Evolutionary conservation across 208 protist species (phyloP).

Genomic region (Trypanosoma boissoni): DNA sequence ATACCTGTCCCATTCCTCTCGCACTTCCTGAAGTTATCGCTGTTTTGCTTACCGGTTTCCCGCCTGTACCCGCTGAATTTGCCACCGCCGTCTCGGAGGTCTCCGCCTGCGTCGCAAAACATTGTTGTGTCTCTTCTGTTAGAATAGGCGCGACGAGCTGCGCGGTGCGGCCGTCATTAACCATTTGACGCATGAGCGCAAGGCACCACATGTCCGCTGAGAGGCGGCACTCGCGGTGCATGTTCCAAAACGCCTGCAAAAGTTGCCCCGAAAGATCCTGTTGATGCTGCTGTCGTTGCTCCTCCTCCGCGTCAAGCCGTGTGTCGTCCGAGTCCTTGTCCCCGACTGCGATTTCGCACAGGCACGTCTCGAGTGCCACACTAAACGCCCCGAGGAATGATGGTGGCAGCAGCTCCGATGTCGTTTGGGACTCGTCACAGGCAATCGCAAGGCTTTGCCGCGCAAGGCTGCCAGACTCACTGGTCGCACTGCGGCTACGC

Average conservation of each 20-base stretch:
- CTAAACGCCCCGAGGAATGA: constrained; percentile 29
- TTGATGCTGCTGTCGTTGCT: background rate
- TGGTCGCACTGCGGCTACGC: background rate
- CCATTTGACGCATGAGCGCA: constrained; percentile 29
- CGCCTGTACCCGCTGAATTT: background rate
- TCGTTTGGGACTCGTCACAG: background rate
- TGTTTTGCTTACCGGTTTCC: background rate
- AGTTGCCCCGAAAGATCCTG: constrained; percentile 17
- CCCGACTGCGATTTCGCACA: background rate
- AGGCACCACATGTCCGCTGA: constrained; percentile 33
- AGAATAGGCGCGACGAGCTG: constrained; percentile 21
- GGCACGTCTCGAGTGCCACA: constrained; percentile 16
- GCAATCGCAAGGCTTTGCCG: background rate
- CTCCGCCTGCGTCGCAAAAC: constrained; percentile 4
- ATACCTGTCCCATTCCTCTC: background rate
- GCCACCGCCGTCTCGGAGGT: background rate
- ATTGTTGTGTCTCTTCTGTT: constrained; percentile 19
- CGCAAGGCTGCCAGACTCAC: background rate
- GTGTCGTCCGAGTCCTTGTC: background rate
- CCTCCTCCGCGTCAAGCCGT: background rate
- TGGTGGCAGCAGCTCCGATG: background rate
- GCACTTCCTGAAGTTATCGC: background rate
- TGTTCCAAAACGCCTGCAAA: constrained; percentile 39
- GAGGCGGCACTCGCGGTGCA: constrained; percentile 29
- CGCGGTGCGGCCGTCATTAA: constrained; percentile 21